These are phyloP conservation scores for Gossypium trilobum DNA, from an alignment of 441 rosid species.

Conservation along the genomic window DNA sequence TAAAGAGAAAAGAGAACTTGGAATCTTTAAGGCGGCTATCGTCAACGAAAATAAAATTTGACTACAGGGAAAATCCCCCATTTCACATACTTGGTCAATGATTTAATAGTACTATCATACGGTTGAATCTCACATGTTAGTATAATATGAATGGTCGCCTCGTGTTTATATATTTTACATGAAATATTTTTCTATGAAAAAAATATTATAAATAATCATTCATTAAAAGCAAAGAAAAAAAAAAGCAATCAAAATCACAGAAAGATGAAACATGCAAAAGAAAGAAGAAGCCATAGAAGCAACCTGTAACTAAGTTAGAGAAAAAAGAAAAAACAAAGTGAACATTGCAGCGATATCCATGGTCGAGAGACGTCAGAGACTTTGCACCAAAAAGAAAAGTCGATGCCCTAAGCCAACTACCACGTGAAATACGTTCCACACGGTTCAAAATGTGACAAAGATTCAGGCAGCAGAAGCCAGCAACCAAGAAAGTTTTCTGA, in stretches of 20 bases:
- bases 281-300: not conserved
- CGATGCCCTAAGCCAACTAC: not conserved
- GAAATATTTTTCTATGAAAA: not conserved
- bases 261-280: not conserved
- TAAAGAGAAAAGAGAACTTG: not conserved
- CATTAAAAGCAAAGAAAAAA: not conserved
- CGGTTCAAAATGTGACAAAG: not conserved
- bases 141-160: not conserved
- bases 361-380: not conserved
- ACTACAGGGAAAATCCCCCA: not conserved
- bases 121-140: not conserved
- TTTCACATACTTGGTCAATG: not conserved
- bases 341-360: not conserved
- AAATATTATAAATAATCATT: not conserved
- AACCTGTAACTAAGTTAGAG: not conserved
- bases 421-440: not conserved
- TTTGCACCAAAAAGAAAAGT: not conserved
- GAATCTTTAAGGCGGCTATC: not conserved
- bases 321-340: not conserved
- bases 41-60: not conserved
- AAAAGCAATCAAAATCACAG: not conserved
- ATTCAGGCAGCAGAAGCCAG: not conserved
- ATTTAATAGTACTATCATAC: not conserved
- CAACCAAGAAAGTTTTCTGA: not conserved
- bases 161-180: not conserved